A percentile compares a stretch with the other conserved stretches of the same genome.
Conservation (phyloP, 2,329 filamentous ascomycete species). For the Fonsecaea erecta region DNA sequence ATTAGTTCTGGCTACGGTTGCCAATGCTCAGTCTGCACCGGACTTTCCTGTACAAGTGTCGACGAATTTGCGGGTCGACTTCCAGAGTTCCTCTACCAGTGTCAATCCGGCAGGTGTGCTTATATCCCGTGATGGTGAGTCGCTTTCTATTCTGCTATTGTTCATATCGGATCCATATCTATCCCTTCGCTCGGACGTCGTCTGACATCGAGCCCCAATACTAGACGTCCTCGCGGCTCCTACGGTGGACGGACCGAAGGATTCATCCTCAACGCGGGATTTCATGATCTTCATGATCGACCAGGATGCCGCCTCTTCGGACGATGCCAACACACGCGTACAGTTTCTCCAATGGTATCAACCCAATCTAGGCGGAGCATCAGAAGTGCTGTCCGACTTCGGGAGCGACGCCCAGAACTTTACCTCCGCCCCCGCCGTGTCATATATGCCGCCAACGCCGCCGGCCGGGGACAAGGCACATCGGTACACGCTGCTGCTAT, state of each 20-base stretch:
- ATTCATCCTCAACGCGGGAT: conserved; percentile 28
- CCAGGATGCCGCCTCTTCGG: conserved; percentile 24
- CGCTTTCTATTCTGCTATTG: neutral
- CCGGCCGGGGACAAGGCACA: conserved; percentile 38
- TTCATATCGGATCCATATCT: neutral
- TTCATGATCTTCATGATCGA: conserved; percentile 35
- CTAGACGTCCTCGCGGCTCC: conserved; percentile 28
- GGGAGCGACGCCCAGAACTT: conserved; percentile 16
- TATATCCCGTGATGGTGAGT: conserved; percentile 26
- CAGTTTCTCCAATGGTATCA: conserved; percentile 32
- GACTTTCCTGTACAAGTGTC: conserved; percentile 28
- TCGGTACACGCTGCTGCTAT: conserved; percentile 43
- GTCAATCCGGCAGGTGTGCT: conserved; percentile 23
- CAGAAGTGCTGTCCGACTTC: conserved; percentile 27
- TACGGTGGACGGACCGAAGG: conserved; percentile 32
- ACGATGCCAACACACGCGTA: conserved; percentile 8
- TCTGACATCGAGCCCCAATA: neutral
- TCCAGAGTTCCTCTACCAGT: conserved; percentile 18
- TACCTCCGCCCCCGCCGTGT: conserved; percentile 17
- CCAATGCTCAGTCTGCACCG: conserved; percentile 26
- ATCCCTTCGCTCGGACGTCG: neutral
- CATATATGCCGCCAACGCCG: conserved; percentile 42
- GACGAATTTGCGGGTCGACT: conserved; percentile 22
- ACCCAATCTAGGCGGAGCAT: conserved; percentile 29
- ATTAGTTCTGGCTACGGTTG: conserved; percentile 14